These are phyloP conservation scores for Fraxinus xanthoxyloides DNA, from an alignment of 305 asterid species.

Conservation along the genomic window DNA sequence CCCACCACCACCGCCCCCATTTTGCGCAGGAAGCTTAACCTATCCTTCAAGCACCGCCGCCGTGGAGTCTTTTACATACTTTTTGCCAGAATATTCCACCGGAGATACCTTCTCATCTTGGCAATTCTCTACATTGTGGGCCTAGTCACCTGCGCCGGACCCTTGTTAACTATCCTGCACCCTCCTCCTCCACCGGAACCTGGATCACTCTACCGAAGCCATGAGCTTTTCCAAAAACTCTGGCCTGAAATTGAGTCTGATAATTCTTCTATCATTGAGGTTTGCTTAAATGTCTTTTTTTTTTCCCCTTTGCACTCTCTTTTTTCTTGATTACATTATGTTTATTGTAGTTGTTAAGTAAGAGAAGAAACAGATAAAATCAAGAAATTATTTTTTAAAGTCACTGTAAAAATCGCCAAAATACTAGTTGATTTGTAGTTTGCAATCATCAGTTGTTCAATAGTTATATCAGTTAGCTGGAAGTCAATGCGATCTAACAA, in stretches of 20 bases:
- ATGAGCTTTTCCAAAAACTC: conserved; percentile 50
- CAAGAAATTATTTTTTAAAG: not conserved
- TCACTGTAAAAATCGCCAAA: not conserved
- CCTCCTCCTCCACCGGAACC: conserved; percentile 55
- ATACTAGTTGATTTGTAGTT: not conserved
- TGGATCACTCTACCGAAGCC: conserved; percentile 74
- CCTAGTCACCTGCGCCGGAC: conserved; percentile 68
- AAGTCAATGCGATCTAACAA: conserved; percentile 1
- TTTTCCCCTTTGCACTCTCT: not conserved
- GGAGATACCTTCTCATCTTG: conserved; percentile 46
- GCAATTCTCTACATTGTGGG: conserved; percentile 58
- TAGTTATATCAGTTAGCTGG: not conserved
- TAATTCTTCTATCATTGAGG: conserved; percentile 64
- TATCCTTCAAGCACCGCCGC: conserved; percentile 49
- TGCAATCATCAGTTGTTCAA: not conserved
- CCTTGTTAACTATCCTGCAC: conserved; percentile 52
- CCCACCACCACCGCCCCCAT: conserved; percentile 35
- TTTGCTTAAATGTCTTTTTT: conserved; percentile 22
- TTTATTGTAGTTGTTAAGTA: not conserved
- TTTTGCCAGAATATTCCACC: conserved; percentile 41
- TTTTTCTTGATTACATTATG: not conserved
- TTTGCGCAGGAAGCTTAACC: conserved; percentile 44
- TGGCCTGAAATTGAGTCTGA: conserved; percentile 73
- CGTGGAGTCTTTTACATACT: conserved; percentile 36
- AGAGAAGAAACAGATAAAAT: not conserved